phyloP scores from a whole-genome alignment of 768 basidiomycete genomes.

The Daedaleopsis nitida region DNA sequence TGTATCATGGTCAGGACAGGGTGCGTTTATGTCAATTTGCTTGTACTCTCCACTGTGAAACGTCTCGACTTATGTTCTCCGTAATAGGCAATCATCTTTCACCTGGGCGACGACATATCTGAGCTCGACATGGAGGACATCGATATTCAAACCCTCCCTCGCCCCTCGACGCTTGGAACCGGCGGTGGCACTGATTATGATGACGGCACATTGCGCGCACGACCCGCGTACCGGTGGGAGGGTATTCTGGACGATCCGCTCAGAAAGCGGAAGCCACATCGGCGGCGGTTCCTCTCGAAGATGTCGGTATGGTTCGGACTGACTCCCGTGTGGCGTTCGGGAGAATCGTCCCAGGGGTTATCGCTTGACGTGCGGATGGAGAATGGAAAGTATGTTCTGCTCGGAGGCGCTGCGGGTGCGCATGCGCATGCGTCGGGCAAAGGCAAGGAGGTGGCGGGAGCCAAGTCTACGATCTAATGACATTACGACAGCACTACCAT shows the following conservation, averaged over 20 bases:
- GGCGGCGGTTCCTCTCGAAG: slow-evolving; percentile 48
- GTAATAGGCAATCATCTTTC: slow-evolving; percentile 64
- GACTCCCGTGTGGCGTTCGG: slow-evolving; percentile 61
- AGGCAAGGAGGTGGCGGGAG: not conserved
- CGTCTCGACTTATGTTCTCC: not conserved
- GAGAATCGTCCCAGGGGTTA: slow-evolving; percentile 53
- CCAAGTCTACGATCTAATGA: slow-evolving; percentile 3
- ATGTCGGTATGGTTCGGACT: slow-evolving; percentile 70
- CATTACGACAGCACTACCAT: slow-evolving; percentile 1
- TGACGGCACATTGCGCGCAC: slow-evolving; percentile 55
- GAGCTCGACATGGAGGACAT: slow-evolving; percentile 67
- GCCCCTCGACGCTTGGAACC: slow-evolving; percentile 60
- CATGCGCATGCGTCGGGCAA: not conserved
- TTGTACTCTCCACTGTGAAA: not conserved
- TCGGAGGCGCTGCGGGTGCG: slow-evolving; percentile 25
- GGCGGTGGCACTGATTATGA: slow-evolving; percentile 76
- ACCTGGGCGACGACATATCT: slow-evolving; percentile 55
- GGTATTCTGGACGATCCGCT: slow-evolving; percentile 61
- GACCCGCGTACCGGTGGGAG: slow-evolving; percentile 73
- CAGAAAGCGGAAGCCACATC: slow-evolving; percentile 35
- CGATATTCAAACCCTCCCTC: slow-evolving; percentile 51
- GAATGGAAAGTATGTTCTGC: slow-evolving; percentile 57
- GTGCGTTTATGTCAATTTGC: slow-evolving; percentile 33
- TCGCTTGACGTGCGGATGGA: slow-evolving; percentile 61
- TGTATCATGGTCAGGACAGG: slow-evolving; percentile 52